A percentile compares a stretch with the other conserved stretches of the same genome.
These are phyloP conservation scores for Saccharomyces hybrid DNA, from an alignment of 1,139 yeast species.

Conservation along the genomic window DNA sequence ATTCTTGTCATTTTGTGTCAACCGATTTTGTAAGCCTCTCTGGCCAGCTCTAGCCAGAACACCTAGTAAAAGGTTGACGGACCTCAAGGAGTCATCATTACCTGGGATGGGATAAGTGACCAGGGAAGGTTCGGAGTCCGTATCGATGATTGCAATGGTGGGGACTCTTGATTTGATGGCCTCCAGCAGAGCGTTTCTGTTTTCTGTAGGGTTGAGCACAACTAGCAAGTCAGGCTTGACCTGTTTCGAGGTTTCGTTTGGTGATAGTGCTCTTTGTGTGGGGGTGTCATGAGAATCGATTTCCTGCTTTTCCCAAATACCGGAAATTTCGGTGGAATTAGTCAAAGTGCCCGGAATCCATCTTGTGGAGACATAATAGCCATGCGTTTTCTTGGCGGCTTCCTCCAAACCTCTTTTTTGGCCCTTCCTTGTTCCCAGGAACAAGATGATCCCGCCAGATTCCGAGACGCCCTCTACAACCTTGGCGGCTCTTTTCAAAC, in stretches of 20 bases:
- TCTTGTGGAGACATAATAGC: constrained; percentile 73
- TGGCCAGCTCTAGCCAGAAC: constrained; percentile 81
- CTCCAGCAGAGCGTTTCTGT: constrained; percentile 72
- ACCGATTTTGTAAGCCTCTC: constrained; percentile 58
- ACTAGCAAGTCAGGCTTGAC: constrained; percentile 87
- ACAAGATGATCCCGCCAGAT: constrained; percentile 78
- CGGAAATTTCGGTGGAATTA: constrained; percentile 71
- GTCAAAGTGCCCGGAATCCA: constrained; percentile 97
- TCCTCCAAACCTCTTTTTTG: constrained; percentile 67
- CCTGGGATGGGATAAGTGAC: constrained; percentile 95
- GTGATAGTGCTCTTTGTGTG: constrained; percentile 49
- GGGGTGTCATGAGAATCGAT: constrained; percentile 57
- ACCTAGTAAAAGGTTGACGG: constrained; percentile 73
- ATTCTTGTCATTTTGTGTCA: constrained; percentile 32
- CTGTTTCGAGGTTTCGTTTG: constrained; percentile 38
- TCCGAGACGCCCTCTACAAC: constrained; percentile 75
- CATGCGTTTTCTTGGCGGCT: constrained; percentile 72
- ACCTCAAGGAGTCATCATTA: constrained; percentile 83
- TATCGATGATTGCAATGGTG: constrained; percentile 88
- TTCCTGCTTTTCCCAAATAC: constrained; percentile 51
- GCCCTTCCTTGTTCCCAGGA: constrained; percentile 77
- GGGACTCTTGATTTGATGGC: constrained; percentile 81
- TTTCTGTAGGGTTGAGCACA: constrained; percentile 80
- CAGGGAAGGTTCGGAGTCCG: constrained; percentile 83
- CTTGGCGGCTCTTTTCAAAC: constrained; percentile 69